Conservation (phyloP, 805 yeast species). For the Kregervanrija fluxuum region DNA sequence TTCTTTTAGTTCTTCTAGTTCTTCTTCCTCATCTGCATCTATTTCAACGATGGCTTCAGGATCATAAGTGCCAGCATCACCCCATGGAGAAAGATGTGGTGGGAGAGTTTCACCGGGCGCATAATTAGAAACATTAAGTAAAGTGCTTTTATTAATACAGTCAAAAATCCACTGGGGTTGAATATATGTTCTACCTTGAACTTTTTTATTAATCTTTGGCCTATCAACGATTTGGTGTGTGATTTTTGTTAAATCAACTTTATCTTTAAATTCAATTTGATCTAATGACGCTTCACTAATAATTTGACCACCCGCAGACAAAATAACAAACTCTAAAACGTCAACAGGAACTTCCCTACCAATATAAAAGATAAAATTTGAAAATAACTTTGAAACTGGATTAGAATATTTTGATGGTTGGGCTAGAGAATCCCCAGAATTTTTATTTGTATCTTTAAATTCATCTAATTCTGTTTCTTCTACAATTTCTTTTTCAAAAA, state of each 20-base stretch:
- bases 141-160: conserved; percentile 67
- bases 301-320: conserved; percentile 80
- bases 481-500: conserved; percentile 32
- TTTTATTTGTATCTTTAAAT: conserved; percentile 57
- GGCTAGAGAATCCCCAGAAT: conserved; percentile 57
- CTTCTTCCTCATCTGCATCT: conserved; percentile 36
- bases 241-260: conserved; percentile 55
- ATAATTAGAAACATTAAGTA: conserved; percentile 72
- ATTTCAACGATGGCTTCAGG: conserved; percentile 52
- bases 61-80: conserved; percentile 85
- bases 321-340: conserved; percentile 76
- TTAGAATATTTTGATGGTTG: conserved; percentile 64
- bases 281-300: conserved; percentile 85
- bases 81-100: conserved; percentile 98
- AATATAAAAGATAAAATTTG: conserved; percentile 71
- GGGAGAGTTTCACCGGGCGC: conserved; percentile 95
- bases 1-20: conserved; percentile 38
- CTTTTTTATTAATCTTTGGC: conserved; percentile 69
- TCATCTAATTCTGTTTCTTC: conserved; percentile 55
- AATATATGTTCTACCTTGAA: conserved; percentile 85
- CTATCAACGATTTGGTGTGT: conserved; percentile 96
- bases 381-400: conserved; percentile 58
- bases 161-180: conserved; percentile 99
- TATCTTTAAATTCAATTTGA: conserved; percentile 44
- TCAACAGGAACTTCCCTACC: conserved; percentile 97